phyloP scores from a whole-genome alignment of 2,329 filamentous ascomycete genomes.

The Aspergillaceae sp. region DNA sequence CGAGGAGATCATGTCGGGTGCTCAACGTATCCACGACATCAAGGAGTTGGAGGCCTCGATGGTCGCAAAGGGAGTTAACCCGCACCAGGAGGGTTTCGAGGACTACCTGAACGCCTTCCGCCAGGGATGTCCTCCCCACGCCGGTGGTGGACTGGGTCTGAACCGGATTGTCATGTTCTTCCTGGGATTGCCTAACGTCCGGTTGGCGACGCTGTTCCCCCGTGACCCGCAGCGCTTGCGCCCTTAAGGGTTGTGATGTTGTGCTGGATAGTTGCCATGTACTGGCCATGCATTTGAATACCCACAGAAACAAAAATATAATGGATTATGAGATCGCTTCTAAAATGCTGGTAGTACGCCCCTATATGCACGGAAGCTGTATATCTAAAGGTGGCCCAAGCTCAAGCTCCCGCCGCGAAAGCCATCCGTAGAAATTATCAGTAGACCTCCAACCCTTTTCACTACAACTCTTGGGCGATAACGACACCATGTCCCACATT shows the following conservation, averaged over 20 bases:
- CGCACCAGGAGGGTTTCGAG: constrained; percentile 50
- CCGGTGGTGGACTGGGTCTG: constrained; percentile 56
- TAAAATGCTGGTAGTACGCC: too few relatives aligned
- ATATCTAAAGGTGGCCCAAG: constrained; percentile 14
- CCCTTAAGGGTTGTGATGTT: constrained; percentile 17
- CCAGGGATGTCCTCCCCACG: constrained; percentile 57
- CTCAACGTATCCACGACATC: constrained; percentile 58
- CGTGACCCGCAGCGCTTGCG: constrained; percentile 52
- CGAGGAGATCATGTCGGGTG: constrained; percentile 60
- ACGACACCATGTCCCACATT: constrained; percentile 15
- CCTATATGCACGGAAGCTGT: too few relatives aligned
- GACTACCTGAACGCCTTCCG: constrained; percentile 58
- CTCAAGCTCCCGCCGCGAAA: constrained; percentile 7
- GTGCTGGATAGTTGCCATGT: background rate
- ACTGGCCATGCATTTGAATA: background rate
- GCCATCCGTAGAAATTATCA: background rate
- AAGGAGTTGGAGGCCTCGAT: constrained; percentile 51
- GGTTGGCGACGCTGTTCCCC: constrained; percentile 55
- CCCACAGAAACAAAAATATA: too few relatives aligned
- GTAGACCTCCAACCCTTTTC: background rate
- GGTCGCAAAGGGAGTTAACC: constrained; percentile 52
- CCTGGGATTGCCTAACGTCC: constrained; percentile 55
- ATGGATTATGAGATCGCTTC: too few relatives aligned
- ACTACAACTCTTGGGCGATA: constrained; percentile 8
- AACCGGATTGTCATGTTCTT: constrained; percentile 61